Evolutionary conservation across 257 asterid genomes (phyloP).

Genomic region (Linderniella brevidens): DNA sequence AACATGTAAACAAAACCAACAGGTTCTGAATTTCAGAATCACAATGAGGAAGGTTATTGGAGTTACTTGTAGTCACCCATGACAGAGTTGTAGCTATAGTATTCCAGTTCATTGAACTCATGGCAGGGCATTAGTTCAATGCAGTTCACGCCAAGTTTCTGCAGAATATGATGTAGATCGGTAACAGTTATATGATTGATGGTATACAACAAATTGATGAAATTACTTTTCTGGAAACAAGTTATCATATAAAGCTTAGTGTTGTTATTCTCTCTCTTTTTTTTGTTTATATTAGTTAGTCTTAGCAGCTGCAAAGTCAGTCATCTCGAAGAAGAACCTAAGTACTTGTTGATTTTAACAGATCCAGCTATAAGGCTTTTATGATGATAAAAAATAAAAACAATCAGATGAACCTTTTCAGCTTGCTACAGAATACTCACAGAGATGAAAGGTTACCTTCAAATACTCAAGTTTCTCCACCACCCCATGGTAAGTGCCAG

Average conservation of each 20-base stretch:
- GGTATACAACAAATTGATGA: background rate
- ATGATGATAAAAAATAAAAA: too few relatives aligned
- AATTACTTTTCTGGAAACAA: too few relatives aligned
- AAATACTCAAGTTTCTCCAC: slow-evolving; percentile 90
- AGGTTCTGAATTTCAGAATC: too few relatives aligned
- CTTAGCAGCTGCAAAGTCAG: too few relatives aligned
- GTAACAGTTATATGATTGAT: background rate
- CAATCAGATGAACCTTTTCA: too few relatives aligned
- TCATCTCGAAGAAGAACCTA: too few relatives aligned
- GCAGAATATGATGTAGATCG: slow-evolving; percentile 18
- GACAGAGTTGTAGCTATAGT: slow-evolving; percentile 77
- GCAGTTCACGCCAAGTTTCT: slow-evolving; percentile 97
- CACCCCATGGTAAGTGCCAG: slow-evolving; percentile 81
- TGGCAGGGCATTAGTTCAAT: slow-evolving; percentile 99
- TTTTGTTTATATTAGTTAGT: too few relatives aligned
- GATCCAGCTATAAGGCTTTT: too few relatives aligned
- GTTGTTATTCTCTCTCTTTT: too few relatives aligned
- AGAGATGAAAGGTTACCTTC: slow-evolving; percentile 35
- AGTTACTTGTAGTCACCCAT: slow-evolving; percentile 86
- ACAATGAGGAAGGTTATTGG: background rate
- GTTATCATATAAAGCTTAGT: too few relatives aligned
- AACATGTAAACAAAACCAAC: too few relatives aligned
- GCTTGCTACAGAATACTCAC: slow-evolving; percentile 5
- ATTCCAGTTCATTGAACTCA: slow-evolving; percentile 93
- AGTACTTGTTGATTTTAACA: too few relatives aligned